A percentile compares a stretch with the other conserved stretches of the same genome.
Conservation (phyloP, 164 flowering plant species). For the Protea cynaroides region DNA sequence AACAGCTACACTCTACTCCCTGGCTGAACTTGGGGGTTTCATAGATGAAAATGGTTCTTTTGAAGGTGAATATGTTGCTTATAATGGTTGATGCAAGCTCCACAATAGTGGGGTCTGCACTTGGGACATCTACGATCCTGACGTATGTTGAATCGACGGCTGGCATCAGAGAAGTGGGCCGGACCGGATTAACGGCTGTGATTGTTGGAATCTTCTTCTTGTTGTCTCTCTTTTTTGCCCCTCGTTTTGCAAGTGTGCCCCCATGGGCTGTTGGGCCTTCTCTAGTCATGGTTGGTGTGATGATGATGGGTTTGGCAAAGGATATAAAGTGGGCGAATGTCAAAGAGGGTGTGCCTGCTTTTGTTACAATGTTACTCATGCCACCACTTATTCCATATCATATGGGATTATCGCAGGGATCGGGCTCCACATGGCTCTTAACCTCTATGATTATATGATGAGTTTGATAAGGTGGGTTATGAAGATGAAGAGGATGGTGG, state of each 20-base stretch:
- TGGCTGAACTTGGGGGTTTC: slow-evolving; percentile 75
- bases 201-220: slow-evolving; percentile 50
- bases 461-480: slow-evolving; percentile 29
- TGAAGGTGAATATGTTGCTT: slow-evolving; percentile 76
- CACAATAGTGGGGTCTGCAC: slow-evolving; percentile 50
- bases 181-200: slow-evolving; percentile 75
- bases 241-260: slow-evolving; percentile 63
- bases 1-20: slow-evolving; percentile 66
- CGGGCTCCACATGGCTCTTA: slow-evolving; percentile 51
- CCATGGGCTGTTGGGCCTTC: slow-evolving; percentile 92
- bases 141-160: slow-evolving; percentile 74
- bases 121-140: slow-evolving; percentile 63
- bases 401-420: slow-evolving; percentile 85
- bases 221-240: slow-evolving; percentile 60
- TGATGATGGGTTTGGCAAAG: slow-evolving; percentile 82
- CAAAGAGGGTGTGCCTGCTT: slow-evolving; percentile 71
- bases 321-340: slow-evolving; percentile 65
- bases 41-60: slow-evolving; percentile 45
- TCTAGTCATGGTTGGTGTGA: slow-evolving; percentile 68
- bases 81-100: slow-evolving; percentile 70
- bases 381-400: slow-evolving; percentile 77
- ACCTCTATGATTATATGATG: slow-evolving; percentile 35
- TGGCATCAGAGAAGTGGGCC: slow-evolving; percentile 79
- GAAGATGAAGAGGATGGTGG: slow-evolving; percentile 32
- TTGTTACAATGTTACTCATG: slow-evolving; percentile 72